A percentile compares a stretch with the other conserved stretches of the same genome.
Evolutionary conservation across 768 basidiomycete species (phyloP).

Genomic region (Coprinellus aureogranulatus): DNA sequence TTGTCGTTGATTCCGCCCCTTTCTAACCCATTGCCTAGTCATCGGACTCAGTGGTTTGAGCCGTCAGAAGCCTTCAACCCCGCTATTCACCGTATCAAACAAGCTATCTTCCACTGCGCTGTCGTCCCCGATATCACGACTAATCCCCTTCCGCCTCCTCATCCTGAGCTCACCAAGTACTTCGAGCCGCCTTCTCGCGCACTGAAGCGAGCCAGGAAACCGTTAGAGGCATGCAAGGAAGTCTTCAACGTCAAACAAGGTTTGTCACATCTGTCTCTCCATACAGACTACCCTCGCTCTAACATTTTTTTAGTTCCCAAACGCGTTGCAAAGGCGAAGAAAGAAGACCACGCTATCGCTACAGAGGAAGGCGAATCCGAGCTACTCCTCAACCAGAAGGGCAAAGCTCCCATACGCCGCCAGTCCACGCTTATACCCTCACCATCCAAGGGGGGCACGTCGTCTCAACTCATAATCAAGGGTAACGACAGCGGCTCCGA

Average conservation of each 20-base stretch:
- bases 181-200: constrained; percentile 74
- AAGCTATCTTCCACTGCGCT: constrained; percentile 89
- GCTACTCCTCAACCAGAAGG: constrained; percentile 53
- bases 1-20: too few relatives aligned
- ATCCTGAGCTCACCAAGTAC: constrained; percentile 81
- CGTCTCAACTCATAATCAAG: constrained; percentile 26
- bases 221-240: constrained; percentile 60
- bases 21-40: constrained; percentile 34
- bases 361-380: constrained; percentile 58
- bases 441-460: constrained; percentile 1
- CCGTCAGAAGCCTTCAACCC: constrained; percentile 81
- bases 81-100: constrained; percentile 85
- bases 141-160: constrained; percentile 80
- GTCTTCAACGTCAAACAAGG: constrained; percentile 81
- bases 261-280: too few relatives aligned
- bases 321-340: constrained; percentile 51
- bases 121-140: constrained; percentile 69
- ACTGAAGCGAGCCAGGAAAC: constrained; percentile 54
- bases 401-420: constrained; percentile 12
- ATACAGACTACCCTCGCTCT: too few relatives aligned
- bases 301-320: constrained; percentile 52
- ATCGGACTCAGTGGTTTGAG: constrained; percentile 72
- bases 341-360: constrained; percentile 62
- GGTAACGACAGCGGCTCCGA: constrained; percentile 31
- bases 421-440: constrained; percentile 3